phyloP scores from a whole-genome alignment of 163 green algal species.

The Chlorella variabilis region DNA sequence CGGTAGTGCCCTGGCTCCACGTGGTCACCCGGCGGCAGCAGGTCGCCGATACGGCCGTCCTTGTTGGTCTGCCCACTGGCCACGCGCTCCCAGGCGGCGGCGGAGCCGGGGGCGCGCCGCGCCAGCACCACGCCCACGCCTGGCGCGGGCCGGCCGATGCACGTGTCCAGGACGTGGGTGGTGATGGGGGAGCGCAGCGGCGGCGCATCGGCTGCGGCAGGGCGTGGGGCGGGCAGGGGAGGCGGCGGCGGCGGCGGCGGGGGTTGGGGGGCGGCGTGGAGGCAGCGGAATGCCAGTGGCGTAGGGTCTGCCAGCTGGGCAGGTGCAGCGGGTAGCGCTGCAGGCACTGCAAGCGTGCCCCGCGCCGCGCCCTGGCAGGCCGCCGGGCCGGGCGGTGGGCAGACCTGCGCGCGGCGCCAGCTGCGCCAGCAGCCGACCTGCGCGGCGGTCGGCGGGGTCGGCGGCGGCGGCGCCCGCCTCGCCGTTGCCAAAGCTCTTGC shows the following conservation, averaged over 20 bases:
- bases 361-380: too few relatives aligned
- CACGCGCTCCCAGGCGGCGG: constrained; percentile 59
- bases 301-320: too few relatives aligned
- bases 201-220: background rate
- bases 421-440: constrained; percentile 68
- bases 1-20: constrained; percentile 75
- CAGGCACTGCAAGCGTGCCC: background rate
- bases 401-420: constrained; percentile 45
- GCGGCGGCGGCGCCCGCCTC: background rate
- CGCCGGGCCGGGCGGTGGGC: too few relatives aligned
- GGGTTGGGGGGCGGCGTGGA: background rate
- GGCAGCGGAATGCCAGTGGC: too few relatives aligned
- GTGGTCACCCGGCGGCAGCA: constrained; percentile 36
- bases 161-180: constrained; percentile 93
- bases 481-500: constrained; percentile 56
- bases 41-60: constrained; percentile 76
- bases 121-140: constrained; percentile 75
- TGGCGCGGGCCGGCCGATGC: constrained; percentile 75
- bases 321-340: background rate
- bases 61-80: constrained; percentile 70
- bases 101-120: constrained; percentile 43
- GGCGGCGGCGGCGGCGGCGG: background rate
- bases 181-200: constrained; percentile 86
- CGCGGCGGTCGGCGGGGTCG: constrained; percentile 45
- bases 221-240: too few relatives aligned